Conservation (phyloP, 257 asterid species). For the Anisodus tanguticus region DNA sequence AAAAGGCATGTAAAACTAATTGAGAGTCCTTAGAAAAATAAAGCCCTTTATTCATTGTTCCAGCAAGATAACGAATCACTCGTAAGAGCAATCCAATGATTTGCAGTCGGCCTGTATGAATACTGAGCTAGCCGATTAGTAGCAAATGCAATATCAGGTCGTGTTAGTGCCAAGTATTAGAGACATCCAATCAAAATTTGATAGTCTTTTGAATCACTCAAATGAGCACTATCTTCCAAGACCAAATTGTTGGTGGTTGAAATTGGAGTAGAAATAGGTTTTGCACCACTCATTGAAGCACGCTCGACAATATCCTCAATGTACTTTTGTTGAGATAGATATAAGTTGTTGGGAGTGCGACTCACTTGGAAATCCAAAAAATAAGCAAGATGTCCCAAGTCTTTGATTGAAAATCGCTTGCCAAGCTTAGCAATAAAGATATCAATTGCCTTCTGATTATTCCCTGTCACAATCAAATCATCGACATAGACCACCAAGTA, state of each 20-base stretch:
- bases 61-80: neutral
- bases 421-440: neutral
- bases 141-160: neutral
- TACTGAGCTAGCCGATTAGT: neutral
- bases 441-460: neutral
- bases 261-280: neutral
- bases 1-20: neutral
- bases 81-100: neutral
- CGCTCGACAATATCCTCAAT: neutral
- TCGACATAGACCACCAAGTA: conserved; percentile 4
- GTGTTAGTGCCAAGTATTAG: neutral
- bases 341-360: neutral
- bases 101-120: neutral
- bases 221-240: too few species aligned
- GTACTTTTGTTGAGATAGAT: neutral
- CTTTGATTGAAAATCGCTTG: neutral
- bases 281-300: neutral
- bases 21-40: neutral
- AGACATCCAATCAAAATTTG: neutral
- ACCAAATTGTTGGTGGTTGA: neutral
- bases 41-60: neutral
- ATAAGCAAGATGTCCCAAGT: neutral
- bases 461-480: neutral
- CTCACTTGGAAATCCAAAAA: neutral
- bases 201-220: neutral